Base-by-base conservation (phyloP, 1,284 basidiomycete species). In the Tilletia horrida region DNA sequence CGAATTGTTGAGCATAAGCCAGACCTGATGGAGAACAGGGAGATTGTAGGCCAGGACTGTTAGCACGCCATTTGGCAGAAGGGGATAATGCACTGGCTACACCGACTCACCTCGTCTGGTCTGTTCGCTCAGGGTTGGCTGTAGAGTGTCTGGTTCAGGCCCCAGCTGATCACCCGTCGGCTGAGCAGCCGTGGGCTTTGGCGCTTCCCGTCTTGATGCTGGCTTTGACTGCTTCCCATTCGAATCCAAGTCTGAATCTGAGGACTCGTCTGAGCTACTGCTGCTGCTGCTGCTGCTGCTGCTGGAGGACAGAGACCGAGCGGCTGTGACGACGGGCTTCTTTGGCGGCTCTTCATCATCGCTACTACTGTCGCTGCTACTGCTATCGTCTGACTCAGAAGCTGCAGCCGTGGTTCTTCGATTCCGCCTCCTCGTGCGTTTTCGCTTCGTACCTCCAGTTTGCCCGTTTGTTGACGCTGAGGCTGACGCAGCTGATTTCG, bases 1-100 rank as follows among this genome's bases (percentile, higher is more conserved):
- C 66, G 61, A 70, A 74, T 23, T 66, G 14, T 50, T 71, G 69
- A 3, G 73, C 73, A 57, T 74, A 74, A 13, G 66, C 65, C 25
- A 74, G 70, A 2, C 71, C 71, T 50, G 63, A n/a, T 7, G n/a
- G 11, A 48, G 35, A n/a, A 21, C 13, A 16, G n/a, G n/a, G n/a
- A n/a, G 31, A 64, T 6, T 11, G 35, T 40, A 40, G 35, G 44
- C 31, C 43, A 64, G 9, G 48, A 50, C 11, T 21, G 21, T 14
- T 13, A 8, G 11, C 48, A 21, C 23, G 13, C 13, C 13, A 9
- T 14, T 9, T 9, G 11, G 11, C 9, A 50, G 21, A 50, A 50
- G 9, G 11, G 50, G 25, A 14, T 16, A 21, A 55, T 6, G 23
- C n/a, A 55, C 18, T 48, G 50, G 50, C 21, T 13, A 23, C 21